These are phyloP conservation scores for Byssothecium circinans DNA, from an alignment of 2,329 filamentous ascomycete genomes.

Conservation along the genomic window DNA sequence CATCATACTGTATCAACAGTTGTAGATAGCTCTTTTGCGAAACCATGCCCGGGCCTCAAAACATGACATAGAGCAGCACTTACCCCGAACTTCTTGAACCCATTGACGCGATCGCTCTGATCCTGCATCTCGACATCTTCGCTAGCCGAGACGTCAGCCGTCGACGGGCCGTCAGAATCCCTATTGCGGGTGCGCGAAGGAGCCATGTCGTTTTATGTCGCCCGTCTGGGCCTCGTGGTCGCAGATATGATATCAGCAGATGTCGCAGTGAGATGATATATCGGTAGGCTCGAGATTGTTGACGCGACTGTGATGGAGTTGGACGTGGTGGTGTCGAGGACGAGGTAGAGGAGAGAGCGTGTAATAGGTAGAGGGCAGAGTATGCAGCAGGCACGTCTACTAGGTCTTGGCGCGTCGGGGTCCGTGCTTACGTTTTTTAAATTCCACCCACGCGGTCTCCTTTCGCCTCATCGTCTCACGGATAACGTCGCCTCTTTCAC, in stretches of 20 bases:
- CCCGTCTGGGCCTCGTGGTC: slow-evolving; percentile 32
- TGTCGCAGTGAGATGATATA: no score
- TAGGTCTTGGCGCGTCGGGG: background rate
- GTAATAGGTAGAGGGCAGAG: background rate
- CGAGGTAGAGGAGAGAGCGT: no score
- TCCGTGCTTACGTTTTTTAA: background rate
- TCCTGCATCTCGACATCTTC: slow-evolving; percentile 46
- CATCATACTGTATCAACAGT: no score
- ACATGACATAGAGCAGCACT: slow-evolving; percentile 13
- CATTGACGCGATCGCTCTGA: slow-evolving; percentile 32
- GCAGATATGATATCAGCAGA: background rate
- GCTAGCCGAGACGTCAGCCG: slow-evolving; percentile 41
- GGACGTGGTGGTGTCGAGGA: background rate
- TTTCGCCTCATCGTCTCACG: no score
- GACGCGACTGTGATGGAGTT: background rate
- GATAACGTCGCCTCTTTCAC: no score
- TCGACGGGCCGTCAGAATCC: slow-evolving; percentile 40
- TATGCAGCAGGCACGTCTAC: background rate
- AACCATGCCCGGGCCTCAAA: slow-evolving; percentile 1
- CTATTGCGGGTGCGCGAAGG: slow-evolving; percentile 39
- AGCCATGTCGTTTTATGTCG: slow-evolving; percentile 36
- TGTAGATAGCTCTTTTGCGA: background rate
- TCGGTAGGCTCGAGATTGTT: background rate
- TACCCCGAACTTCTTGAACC: slow-evolving; percentile 41
- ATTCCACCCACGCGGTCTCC: no score